A percentile compares a stretch with the other conserved stretches of the same genome.
Conservation (phyloP, 805 yeast species). For the Lipomyces lipofer region DNA sequence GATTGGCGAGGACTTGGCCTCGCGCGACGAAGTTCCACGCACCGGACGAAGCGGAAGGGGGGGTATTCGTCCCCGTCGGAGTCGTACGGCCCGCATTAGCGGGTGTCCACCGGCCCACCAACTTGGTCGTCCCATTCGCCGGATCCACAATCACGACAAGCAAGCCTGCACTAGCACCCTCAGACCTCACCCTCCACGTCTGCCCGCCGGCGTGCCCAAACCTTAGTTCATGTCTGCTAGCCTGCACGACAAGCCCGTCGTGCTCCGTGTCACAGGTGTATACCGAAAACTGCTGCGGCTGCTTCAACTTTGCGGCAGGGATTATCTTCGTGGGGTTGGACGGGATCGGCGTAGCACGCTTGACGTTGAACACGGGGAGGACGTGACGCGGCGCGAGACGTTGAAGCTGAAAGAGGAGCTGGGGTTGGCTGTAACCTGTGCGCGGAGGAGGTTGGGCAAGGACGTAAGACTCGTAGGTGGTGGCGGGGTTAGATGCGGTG, state of each 20-base stretch:
- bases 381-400: constrained; percentile 5
- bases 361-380: constrained; percentile 12
- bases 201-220: not conserved
- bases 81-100: not conserved
- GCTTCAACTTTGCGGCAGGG: too few relatives aligned
- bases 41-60: not conserved
- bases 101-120: not conserved
- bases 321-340: too few relatives aligned
- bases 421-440: constrained; percentile 1
- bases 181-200: not conserved
- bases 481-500: not conserved
- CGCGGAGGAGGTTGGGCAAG: constrained; percentile 25
- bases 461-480: constrained; percentile 4
- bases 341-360: not conserved
- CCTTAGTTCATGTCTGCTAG: not conserved
- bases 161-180: not conserved
- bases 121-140: not conserved
- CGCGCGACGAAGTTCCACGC: not conserved
- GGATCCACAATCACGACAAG: not conserved
- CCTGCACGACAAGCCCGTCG: not conserved
- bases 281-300: constrained; percentile 56
- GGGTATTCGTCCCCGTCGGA: not conserved
- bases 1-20: constrained; percentile 2
- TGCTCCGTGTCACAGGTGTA: not conserved
- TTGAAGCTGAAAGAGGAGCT: constrained; percentile 19